These are phyloP conservation scores for Colletotrichum orchidophilum DNA, from an alignment of 2,329 filamentous ascomycete genomes.

Conservation along the genomic window DNA sequence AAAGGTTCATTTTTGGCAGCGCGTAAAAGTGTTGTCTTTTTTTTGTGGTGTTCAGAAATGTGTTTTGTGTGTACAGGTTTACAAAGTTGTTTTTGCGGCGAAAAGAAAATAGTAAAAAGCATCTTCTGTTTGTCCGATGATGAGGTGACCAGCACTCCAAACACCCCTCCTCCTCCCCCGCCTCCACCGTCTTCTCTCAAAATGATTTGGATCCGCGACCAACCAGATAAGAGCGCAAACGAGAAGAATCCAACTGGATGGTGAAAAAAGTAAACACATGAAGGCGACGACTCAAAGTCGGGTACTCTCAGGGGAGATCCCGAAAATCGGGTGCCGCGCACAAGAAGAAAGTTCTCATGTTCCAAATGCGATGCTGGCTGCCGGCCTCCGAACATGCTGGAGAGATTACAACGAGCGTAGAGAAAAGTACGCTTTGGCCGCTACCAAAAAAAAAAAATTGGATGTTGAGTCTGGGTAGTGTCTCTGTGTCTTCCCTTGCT, in stretches of 20 bases:
- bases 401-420: conserved; percentile 64
- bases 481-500: conserved; percentile 11
- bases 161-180: not conserved
- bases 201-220: not conserved
- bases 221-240: conserved; percentile 33
- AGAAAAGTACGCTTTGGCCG: conserved; percentile 49
- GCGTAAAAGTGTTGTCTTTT: conserved; percentile 5
- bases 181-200: not conserved
- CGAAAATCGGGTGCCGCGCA: conserved; percentile 7
- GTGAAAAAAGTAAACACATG: conserved; percentile 49
- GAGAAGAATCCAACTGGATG: conserved; percentile 34
- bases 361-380: conserved; percentile 42
- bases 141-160: conserved; percentile 31
- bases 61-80: conserved; percentile 18
- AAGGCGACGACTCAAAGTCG: conserved; percentile 39
- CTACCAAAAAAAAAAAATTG: conserved; percentile 40
- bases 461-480: conserved; percentile 22
- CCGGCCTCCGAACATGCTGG: conserved; percentile 48
- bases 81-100: conserved; percentile 1
- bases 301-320: conserved; percentile 36
- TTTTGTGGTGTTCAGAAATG: conserved; percentile 4
- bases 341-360: conserved; percentile 24
- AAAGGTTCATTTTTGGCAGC: conserved; percentile 14
- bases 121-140: conserved; percentile 23
- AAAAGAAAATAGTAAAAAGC: conserved; percentile 20